Evolutionary conservation across 192 early-diverging fungal genomes (phyloP).

Genomic region (Gryganskiella cystojenkinii): DNA sequence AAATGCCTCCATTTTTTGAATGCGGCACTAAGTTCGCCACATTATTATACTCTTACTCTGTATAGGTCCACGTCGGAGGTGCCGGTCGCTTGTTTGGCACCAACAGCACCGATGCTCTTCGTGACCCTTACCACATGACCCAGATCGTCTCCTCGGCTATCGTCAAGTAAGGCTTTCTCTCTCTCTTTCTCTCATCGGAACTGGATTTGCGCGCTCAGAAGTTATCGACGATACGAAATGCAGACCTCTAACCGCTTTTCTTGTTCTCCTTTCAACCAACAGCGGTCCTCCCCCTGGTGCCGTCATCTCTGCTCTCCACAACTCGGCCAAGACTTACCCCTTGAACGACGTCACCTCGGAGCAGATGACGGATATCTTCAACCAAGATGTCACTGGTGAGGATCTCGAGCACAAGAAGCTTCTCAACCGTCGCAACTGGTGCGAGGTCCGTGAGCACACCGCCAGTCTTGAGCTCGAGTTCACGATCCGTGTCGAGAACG

Average conservation of each 20-base stretch:
- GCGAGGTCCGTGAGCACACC: conserved; percentile 43
- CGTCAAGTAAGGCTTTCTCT: conserved; percentile 62
- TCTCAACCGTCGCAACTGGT: conserved; percentile 50
- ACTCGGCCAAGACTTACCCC: conserved; percentile 65
- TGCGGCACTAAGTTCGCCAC: neutral
- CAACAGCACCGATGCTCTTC: conserved; percentile 61
- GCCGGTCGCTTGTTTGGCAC: conserved; percentile 68
- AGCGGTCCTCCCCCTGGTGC: conserved; percentile 72
- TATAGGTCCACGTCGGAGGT: conserved; percentile 70
- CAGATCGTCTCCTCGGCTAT: conserved; percentile 88
- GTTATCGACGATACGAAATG: no score
- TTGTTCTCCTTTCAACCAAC: neutral
- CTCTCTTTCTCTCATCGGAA: neutral
- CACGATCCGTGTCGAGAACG: conserved; percentile 48
- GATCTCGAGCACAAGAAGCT: conserved; percentile 41
- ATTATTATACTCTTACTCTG: neutral
- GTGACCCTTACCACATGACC: conserved; percentile 78
- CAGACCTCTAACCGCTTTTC: neutral
- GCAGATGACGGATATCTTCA: conserved; percentile 78
- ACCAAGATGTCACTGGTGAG: conserved; percentile 71
- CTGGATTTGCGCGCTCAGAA: no score
- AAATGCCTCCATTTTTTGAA: conserved; percentile 7
- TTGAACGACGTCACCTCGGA: conserved; percentile 74
- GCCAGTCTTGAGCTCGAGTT: conserved; percentile 41
- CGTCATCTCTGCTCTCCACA: conserved; percentile 74